phyloP scores from a whole-genome alignment of 1,284 basidiomycete genomes.

The Quambalaria eucalypti region DNA sequence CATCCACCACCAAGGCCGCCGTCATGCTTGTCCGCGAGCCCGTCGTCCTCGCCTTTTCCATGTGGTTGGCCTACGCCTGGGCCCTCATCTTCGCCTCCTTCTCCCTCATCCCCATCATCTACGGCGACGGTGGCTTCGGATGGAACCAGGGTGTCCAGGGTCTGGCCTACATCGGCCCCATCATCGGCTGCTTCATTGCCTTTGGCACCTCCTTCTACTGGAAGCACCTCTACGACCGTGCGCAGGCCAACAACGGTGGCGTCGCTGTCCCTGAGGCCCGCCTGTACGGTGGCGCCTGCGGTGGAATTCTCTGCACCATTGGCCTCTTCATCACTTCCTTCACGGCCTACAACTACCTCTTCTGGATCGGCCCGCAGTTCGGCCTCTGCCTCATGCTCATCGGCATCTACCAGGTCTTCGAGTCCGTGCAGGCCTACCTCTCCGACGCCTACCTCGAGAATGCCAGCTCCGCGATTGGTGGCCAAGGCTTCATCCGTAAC shows the following conservation, averaged over 20 bases:
- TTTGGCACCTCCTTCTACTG: conserved; percentile 23
- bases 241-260: conserved; percentile 8
- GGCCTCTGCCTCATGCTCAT: conserved; percentile 8
- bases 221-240: conserved; percentile 12
- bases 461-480: conserved; percentile 11
- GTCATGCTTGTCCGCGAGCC: conserved; percentile 27
- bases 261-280: conserved; percentile 20
- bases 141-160: conserved; percentile 45
- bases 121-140: conserved; percentile 42
- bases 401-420: conserved; percentile 14
- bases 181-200: conserved; percentile 29
- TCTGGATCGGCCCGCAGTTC: conserved; percentile 27
- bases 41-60: conserved; percentile 21
- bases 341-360: conserved; percentile 37
- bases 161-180: conserved; percentile 42
- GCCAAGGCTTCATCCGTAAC: conserved; percentile 9
- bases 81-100: conserved; percentile 14
- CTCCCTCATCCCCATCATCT: conserved; percentile 44
- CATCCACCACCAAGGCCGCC: conserved; percentile 35
- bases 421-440: conserved; percentile 8
- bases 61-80: conserved; percentile 38
- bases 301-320: conserved; percentile 38
- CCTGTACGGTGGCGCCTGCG: conserved; percentile 14
- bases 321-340: conserved; percentile 49
- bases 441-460: conserved; percentile 2